Evolutionary conservation across 2,329 filamentous ascomycete species (phyloP).

Genomic region (Penicillium hordei): DNA sequence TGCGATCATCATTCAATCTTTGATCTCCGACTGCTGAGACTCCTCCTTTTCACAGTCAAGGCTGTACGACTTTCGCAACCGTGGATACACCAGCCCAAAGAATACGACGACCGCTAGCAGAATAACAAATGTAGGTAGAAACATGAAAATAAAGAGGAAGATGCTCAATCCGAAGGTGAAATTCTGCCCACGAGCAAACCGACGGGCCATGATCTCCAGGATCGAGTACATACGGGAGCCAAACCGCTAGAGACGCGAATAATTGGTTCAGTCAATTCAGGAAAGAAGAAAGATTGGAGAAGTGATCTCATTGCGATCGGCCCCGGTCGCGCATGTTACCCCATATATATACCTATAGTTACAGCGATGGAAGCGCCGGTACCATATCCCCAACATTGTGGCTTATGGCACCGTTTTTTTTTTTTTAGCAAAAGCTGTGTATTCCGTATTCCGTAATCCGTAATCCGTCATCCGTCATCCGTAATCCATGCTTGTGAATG

Average conservation of each 20-base stretch:
- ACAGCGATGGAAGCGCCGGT: conserved; percentile 5
- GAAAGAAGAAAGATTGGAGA: background rate
- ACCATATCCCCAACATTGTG: too few species aligned
- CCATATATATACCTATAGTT: background rate
- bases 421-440: background rate
- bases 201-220: conserved; percentile 32
- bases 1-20: background rate
- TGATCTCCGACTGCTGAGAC: background rate
- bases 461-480: too few species aligned
- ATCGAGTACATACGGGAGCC: conserved; percentile 18
- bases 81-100: conserved; percentile 33
- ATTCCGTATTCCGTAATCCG: too few species aligned
- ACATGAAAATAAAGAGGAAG: conserved; percentile 37
- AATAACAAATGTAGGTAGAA: conserved; percentile 36
- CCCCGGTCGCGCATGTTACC: background rate
- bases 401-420: background rate
- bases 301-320: background rate
- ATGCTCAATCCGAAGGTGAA: conserved; percentile 33
- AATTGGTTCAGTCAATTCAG: background rate
- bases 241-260: background rate
- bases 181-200: conserved; percentile 28
- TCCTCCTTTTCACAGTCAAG: conserved; percentile 9
- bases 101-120: conserved; percentile 34
- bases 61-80: conserved; percentile 21
- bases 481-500: background rate